These are phyloP conservation scores for Polytolypa hystricis DNA, from an alignment of 2,329 filamentous ascomycete species.

Conservation along the genomic window DNA sequence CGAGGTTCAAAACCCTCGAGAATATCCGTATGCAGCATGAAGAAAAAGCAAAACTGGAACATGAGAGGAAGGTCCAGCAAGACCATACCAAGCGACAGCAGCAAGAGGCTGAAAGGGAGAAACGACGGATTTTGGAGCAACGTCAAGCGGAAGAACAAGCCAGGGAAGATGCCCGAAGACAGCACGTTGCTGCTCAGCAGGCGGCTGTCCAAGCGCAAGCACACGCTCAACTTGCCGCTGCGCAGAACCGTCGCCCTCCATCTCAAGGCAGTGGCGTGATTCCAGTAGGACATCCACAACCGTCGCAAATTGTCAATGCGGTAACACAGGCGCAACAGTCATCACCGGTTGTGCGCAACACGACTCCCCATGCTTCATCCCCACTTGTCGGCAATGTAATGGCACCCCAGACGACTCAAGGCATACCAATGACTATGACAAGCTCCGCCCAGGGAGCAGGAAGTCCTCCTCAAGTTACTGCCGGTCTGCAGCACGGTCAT, in stretches of 20 bases:
- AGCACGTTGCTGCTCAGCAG: constrained; percentile 36
- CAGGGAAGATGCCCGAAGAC: constrained; percentile 29
- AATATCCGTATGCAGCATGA: constrained; percentile 69
- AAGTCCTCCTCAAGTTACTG: constrained; percentile 35
- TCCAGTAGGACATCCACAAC: constrained; percentile 19
- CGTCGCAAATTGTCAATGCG: constrained; percentile 23
- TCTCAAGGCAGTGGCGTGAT: constrained; percentile 30
- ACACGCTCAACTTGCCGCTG: constrained; percentile 29
- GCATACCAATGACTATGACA: constrained; percentile 35
- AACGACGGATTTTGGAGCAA: constrained; percentile 32
- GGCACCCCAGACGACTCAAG: constrained; percentile 24
- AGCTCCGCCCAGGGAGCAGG: constrained; percentile 36
- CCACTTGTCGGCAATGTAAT: constrained; percentile 32
- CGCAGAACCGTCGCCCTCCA: constrained; percentile 43
- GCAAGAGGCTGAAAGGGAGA: constrained; percentile 39
- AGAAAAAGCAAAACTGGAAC: constrained; percentile 48
- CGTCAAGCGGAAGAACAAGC: constrained; percentile 34
- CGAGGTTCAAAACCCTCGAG: constrained; percentile 82
- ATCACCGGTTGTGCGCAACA: constrained; percentile 37
- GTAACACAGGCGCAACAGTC: constrained; percentile 33
- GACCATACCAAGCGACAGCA: constrained; percentile 39
- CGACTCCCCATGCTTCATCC: constrained; percentile 37
- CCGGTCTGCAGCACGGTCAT: constrained; percentile 37
- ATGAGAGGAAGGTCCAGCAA: constrained; percentile 37
- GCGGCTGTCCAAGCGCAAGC: constrained; percentile 34